phyloP scores from a whole-genome alignment of 331 rosid genomes.

The Quercus phellos region DNA sequence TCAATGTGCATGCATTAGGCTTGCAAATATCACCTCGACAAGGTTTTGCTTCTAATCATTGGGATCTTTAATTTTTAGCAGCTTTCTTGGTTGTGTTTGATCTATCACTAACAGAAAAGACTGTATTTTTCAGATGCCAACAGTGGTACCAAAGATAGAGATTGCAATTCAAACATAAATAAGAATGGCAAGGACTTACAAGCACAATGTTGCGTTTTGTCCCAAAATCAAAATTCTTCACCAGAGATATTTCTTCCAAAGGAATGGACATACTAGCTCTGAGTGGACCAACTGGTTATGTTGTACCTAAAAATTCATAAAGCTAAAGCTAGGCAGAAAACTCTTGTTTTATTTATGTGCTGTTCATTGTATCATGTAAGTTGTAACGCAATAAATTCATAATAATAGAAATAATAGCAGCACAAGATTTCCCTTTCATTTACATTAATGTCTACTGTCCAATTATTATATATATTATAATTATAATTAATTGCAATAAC shows the following conservation, averaged over 20 bases:
- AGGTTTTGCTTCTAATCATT: constrained; percentile 30
- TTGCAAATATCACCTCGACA: constrained; percentile 53
- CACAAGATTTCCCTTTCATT: neutral
- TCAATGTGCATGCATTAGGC: constrained; percentile 66
- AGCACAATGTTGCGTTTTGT: constrained; percentile 34
- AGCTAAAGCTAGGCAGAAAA: neutral
- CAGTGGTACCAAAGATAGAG: constrained; percentile 19
- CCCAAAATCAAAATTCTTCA: constrained; percentile 37
- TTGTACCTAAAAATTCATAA: neutral
- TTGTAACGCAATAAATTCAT: neutral
- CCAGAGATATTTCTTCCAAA: constrained; percentile 69
- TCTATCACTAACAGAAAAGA: neutral
- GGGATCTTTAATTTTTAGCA: neutral
- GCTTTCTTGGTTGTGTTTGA: neutral
- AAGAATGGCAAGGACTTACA: constrained; percentile 35
- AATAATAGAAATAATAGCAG: neutral
- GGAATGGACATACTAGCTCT: constrained; percentile 73
- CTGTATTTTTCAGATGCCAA: constrained; percentile 31
- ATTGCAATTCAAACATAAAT: constrained; percentile 13
- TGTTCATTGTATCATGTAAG: neutral
- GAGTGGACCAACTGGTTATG: no score
- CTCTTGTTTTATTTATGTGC: neutral
- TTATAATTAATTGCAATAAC: no score
- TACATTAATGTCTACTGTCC: no score
- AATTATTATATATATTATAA: no score